A percentile compares a stretch with the other conserved stretches of the same genome.
Evolutionary conservation across 306 rosid species (phyloP).

Genomic region (Sicyos baderoa): DNA sequence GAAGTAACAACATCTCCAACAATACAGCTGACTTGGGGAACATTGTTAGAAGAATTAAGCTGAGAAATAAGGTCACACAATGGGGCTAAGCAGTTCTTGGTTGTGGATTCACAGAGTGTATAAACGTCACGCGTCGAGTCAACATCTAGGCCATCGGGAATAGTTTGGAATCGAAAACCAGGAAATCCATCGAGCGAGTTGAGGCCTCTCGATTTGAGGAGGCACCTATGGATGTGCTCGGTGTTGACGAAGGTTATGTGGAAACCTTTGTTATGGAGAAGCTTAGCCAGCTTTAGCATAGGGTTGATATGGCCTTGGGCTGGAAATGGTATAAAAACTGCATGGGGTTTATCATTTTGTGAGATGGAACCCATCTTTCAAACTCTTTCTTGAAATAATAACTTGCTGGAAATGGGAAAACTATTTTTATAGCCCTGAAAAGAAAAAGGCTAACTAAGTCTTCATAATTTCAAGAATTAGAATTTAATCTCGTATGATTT

Average conservation of each 20-base stretch:
- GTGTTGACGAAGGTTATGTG: conserved; percentile 7
- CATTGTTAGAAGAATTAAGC: conserved; percentile 19
- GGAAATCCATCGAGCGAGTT: neutral
- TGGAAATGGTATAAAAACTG: conserved; percentile 8
- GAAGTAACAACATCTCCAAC: conserved; percentile 36
- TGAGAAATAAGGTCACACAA: conserved; percentile 32
- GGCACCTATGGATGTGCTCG: neutral
- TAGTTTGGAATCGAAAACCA: neutral
- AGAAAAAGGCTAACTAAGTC: too few relatives aligned
- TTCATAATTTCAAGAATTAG: too few relatives aligned
- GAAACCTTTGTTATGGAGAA: conserved; percentile 9
- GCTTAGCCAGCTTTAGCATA: neutral
- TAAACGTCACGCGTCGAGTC: conserved; percentile 40
- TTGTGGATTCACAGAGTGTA: conserved; percentile 28
- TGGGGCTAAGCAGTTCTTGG: conserved; percentile 26
- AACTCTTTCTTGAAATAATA: too few relatives aligned
- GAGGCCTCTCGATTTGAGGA: conserved; percentile 5
- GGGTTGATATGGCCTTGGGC: conserved; percentile 16
- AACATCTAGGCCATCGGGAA: conserved; percentile 42
- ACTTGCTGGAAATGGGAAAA: too few relatives aligned
- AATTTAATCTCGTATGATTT: too few relatives aligned
- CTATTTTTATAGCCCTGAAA: too few relatives aligned
- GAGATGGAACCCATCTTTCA: neutral
- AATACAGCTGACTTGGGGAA: conserved; percentile 39
- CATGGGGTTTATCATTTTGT: neutral